phyloP scores from a whole-genome alignment of 106 monocot genomes.

The Dendrobium huoshanense region DNA sequence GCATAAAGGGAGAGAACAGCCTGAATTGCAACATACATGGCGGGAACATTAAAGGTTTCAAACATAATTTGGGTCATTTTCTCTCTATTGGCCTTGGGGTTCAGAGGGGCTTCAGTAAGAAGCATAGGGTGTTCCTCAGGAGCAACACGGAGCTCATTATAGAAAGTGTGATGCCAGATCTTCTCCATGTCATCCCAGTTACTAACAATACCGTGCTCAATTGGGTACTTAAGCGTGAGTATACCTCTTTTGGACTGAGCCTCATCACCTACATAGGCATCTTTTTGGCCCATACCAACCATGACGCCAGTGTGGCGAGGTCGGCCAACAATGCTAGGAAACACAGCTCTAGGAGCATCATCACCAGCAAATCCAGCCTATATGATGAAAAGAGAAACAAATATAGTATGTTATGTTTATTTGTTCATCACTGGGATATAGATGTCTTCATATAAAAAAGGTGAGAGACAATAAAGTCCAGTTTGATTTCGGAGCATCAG shows the following conservation, averaged over 20 bases:
- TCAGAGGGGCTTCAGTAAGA: slow-evolving; percentile 32
- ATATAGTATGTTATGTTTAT: background rate
- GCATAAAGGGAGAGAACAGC: slow-evolving; percentile 15
- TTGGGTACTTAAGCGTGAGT: slow-evolving; percentile 26
- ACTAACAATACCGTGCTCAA: slow-evolving; percentile 31
- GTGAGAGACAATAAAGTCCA: too few relatives aligned
- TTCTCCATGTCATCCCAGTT: slow-evolving; percentile 33
- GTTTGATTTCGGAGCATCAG: background rate
- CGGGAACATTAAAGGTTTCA: too few relatives aligned
- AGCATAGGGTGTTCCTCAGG: slow-evolving; percentile 32
- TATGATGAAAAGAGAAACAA: slow-evolving; percentile 3
- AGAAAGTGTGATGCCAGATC: too few relatives aligned
- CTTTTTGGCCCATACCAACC: slow-evolving; percentile 38
- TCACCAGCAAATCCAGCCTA: slow-evolving; percentile 24
- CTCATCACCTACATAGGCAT: slow-evolving; percentile 34
- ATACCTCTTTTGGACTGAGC: slow-evolving; percentile 34
- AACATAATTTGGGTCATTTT: slow-evolving; percentile 14
- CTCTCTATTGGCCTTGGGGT: slow-evolving; percentile 33
- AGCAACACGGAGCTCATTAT: slow-evolving; percentile 22
- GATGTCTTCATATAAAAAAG: too few relatives aligned
- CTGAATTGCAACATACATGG: too few relatives aligned
- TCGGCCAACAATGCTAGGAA: slow-evolving; percentile 25
- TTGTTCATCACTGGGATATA: background rate
- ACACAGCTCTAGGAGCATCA: slow-evolving; percentile 33
- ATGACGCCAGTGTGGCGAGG: slow-evolving; percentile 36